A percentile compares a stretch with the other conserved stretches of the same genome.
Conservation (phyloP, 345 rosid species). For the Syzygium grande region DNA sequence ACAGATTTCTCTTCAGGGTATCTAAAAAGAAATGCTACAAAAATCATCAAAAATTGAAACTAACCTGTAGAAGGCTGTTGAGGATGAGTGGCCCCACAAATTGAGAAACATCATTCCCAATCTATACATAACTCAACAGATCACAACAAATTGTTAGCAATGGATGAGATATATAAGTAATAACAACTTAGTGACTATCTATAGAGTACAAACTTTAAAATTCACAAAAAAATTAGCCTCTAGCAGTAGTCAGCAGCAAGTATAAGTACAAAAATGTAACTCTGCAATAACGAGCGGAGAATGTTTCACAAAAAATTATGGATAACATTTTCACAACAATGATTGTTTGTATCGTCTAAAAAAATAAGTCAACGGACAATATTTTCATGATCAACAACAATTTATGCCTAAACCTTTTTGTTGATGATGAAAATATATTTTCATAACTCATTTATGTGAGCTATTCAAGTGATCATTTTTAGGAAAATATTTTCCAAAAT, state of each 20-base stretch:
- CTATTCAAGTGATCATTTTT: background rate
- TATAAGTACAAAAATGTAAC: background rate
- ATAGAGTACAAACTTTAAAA: background rate
- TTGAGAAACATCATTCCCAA: constrained; percentile 89
- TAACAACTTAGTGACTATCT: background rate
- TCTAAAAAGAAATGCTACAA: background rate
- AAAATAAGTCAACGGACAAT: background rate
- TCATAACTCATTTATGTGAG: background rate
- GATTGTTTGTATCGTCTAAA: background rate
- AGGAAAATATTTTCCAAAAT: background rate
- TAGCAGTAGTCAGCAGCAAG: background rate
- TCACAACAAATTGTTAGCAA: background rate
- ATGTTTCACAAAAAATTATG: background rate
- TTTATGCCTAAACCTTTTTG: background rate
- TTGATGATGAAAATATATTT: background rate
- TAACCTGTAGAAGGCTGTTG: constrained; percentile 79
- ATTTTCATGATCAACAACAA: background rate
- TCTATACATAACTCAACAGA: constrained; percentile 26
- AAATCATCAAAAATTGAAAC: background rate
- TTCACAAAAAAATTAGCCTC: background rate
- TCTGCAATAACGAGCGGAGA: background rate
- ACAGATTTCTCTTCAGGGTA: background rate
- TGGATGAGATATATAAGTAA: background rate
- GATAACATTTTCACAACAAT: background rate
- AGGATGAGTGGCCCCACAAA: constrained; percentile 90